These are phyloP conservation scores for Dendrobium officinale DNA, from an alignment of 106 monocot species.

Conservation along the genomic window DNA sequence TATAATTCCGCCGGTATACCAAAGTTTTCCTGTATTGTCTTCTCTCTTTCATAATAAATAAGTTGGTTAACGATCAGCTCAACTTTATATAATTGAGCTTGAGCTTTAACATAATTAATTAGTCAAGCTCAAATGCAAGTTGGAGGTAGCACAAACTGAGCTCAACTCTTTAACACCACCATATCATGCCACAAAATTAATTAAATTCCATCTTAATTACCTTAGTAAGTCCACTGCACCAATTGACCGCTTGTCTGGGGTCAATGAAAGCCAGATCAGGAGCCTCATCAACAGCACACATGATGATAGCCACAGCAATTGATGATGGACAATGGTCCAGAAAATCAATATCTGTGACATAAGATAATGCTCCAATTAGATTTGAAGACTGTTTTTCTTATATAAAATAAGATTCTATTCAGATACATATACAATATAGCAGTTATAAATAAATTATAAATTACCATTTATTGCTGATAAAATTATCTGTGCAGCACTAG, in stretches of 20 bases:
- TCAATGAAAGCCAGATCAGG: conserved; percentile 26
- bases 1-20: too few species aligned
- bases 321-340: conserved; percentile 58
- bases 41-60: too few species aligned
- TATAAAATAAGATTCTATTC: neutral
- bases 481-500: conserved; percentile 34
- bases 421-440: too few species aligned
- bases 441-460: neutral
- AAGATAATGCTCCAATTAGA: neutral
- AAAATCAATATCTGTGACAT: conserved; percentile 36
- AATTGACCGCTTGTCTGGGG: conserved; percentile 24
- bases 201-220: conserved; percentile 18
- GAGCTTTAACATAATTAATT: too few species aligned
- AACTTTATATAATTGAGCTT: too few species aligned
- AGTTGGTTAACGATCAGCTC: too few species aligned
- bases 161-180: too few species aligned
- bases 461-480: conserved; percentile 42
- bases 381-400: neutral
- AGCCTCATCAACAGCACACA: conserved; percentile 40
- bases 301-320: conserved; percentile 58
- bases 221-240: conserved; percentile 56
- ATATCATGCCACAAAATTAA: neutral
- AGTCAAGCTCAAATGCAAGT: too few species aligned
- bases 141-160: too few species aligned
- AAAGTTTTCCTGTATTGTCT: too few species aligned